Evolutionary conservation across 805 yeast genomes (phyloP).

Genomic region (Groenewaldozyma salmanticensis): DNA sequence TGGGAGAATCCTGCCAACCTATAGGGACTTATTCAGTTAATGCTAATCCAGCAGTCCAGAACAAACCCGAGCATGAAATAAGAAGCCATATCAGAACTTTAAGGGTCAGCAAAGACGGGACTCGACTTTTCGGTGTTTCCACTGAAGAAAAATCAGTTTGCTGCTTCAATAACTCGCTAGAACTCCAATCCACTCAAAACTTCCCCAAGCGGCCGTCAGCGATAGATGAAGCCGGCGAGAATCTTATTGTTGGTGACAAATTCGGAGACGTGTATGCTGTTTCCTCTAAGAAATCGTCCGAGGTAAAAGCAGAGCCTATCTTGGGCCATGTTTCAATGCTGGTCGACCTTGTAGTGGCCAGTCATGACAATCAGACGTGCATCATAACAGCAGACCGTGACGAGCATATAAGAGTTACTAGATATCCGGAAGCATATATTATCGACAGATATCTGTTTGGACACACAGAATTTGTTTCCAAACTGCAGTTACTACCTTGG

Average conservation of each 20-base stretch:
- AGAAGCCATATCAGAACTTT: too few species aligned
- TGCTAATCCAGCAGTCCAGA: too few species aligned
- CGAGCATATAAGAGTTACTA: slow-evolving; percentile 83
- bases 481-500: slow-evolving; percentile 47
- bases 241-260: slow-evolving; percentile 74
- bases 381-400: slow-evolving; percentile 85
- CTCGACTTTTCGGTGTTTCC: too few species aligned
- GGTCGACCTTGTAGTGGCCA: slow-evolving; percentile 53
- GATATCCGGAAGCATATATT: slow-evolving; percentile 67
- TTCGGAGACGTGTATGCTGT: slow-evolving; percentile 83
- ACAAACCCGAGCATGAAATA: too few species aligned
- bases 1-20: too few species aligned
- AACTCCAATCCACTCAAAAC: too few species aligned
- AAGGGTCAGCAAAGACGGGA: too few species aligned
- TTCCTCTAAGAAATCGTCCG: slow-evolving; percentile 14
- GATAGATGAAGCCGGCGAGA: slow-evolving; percentile 45
- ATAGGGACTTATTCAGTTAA: too few species aligned
- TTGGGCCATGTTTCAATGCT: slow-evolving; percentile 97
- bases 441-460: slow-evolving; percentile 82
- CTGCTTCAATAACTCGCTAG: too few species aligned
- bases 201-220: slow-evolving; percentile 94
- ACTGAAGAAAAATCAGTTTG: too few species aligned
- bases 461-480: slow-evolving; percentile 72
- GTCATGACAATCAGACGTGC: slow-evolving; percentile 35
- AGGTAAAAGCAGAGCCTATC: slow-evolving; percentile 44